Evolutionary conservation across 2,329 filamentous ascomycete species (phyloP).

Genomic region (Apiospora arundinis): DNA sequence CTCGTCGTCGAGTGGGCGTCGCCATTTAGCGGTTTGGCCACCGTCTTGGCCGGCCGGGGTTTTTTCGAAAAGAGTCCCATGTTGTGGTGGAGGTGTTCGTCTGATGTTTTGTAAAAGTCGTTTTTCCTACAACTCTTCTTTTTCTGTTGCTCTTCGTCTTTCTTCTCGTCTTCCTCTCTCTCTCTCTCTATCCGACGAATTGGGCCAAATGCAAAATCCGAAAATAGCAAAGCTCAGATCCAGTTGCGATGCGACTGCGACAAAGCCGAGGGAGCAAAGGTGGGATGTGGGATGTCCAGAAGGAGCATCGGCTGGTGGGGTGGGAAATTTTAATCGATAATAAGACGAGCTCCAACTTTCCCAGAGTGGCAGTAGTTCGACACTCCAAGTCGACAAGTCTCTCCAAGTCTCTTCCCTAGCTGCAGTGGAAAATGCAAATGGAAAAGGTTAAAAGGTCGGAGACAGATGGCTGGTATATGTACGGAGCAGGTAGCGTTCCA

Average conservation of each 20-base stretch:
- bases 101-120: not conserved
- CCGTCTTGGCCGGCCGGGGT: conserved; percentile 25
- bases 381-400: too few species aligned
- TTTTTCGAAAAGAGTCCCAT: conserved; percentile 29
- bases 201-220: not conserved
- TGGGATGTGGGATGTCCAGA: conserved; percentile 12
- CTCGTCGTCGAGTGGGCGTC: conserved; percentile 26
- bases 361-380: not conserved
- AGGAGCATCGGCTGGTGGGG: conserved; percentile 15
- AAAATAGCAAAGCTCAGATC: conserved; percentile 9
- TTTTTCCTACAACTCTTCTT: not conserved
- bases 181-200: not conserved
- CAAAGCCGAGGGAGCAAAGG: conserved; percentile 6
- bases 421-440: too few species aligned
- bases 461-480: too few species aligned
- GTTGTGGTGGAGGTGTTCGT: not conserved
- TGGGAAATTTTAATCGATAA: conserved; percentile 17
- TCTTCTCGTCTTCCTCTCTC: too few species aligned
- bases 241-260: conserved; percentile 10
- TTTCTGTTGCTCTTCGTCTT: not conserved
- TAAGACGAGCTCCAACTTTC: not conserved
- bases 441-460: too few species aligned
- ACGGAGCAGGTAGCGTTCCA: too few species aligned
- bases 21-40: conserved; percentile 21
- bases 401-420: too few species aligned